Percentiles rank a stretch among this genome's conserved stretches.
Conservation (phyloP, 1,284 basidiomycete genomes). For the Uromyces viciae-fabae region DNA sequence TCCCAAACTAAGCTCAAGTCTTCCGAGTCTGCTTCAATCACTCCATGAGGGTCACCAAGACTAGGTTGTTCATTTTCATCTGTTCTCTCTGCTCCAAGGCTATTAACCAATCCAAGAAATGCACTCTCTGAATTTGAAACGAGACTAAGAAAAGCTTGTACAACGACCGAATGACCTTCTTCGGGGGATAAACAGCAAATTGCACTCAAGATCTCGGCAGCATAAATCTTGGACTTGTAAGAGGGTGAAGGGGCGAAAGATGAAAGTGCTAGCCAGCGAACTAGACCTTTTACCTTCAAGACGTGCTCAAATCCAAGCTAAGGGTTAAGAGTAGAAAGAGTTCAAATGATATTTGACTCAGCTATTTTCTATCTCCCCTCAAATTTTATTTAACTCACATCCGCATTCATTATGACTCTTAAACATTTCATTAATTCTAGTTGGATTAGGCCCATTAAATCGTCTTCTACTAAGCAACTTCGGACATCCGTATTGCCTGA, state of each 20-base stretch:
- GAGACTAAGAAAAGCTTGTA: slow-evolving; percentile 52
- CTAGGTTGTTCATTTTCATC: slow-evolving; percentile 47
- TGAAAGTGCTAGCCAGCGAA: slow-evolving; percentile 72
- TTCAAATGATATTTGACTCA: background rate
- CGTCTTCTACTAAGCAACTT: slow-evolving; percentile 64
- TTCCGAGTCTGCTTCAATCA: slow-evolving; percentile 56
- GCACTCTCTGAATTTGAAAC: slow-evolving; percentile 58
- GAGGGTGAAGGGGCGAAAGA: slow-evolving; percentile 61
- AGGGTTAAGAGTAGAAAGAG: background rate
- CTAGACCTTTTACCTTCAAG: slow-evolving; percentile 64
- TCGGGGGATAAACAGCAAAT: slow-evolving; percentile 70
- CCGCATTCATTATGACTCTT: slow-evolving; percentile 75
- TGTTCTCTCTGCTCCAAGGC: slow-evolving; percentile 59
- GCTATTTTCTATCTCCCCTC: slow-evolving; percentile 20
- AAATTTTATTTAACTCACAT: slow-evolving; percentile 60
- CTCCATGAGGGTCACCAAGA: slow-evolving; percentile 54
- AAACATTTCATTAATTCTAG: slow-evolving; percentile 74
- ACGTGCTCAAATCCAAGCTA: slow-evolving; percentile 71
- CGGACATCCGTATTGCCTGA: background rate
- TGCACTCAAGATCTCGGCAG: slow-evolving; percentile 75
- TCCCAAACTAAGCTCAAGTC: slow-evolving; percentile 68
- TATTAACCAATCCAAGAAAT: slow-evolving; percentile 68
- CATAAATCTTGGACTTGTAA: slow-evolving; percentile 67
- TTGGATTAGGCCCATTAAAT: slow-evolving; percentile 67
- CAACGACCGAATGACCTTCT: slow-evolving; percentile 70